These are phyloP conservation scores for Colletotrichum kahawae DNA, from an alignment of 2,329 filamentous ascomycete genomes.

Conservation along the genomic window DNA sequence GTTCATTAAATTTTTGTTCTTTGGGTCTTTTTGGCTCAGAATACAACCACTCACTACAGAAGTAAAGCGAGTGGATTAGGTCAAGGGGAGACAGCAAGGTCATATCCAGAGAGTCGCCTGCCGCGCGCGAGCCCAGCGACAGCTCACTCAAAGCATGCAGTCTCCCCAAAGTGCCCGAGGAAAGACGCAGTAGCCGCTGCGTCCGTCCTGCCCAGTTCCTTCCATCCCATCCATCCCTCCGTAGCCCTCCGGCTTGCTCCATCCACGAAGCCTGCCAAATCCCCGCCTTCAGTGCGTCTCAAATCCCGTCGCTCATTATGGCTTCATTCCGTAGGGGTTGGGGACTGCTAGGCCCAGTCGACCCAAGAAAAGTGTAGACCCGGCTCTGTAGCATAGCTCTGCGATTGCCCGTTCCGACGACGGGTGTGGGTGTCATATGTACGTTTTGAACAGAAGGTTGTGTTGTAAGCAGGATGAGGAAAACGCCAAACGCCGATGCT, in stretches of 20 bases:
- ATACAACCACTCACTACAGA: slow-evolving; percentile 18
- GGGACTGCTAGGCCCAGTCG: background rate
- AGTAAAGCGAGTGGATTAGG: slow-evolving; percentile 15
- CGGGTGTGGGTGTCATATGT: slow-evolving; percentile 7
- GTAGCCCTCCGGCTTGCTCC: background rate
- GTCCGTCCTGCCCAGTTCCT: background rate
- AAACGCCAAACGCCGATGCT: slow-evolving; percentile 25
- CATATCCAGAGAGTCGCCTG: background rate
- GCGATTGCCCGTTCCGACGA: slow-evolving; percentile 10
- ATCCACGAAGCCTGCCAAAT: background rate
- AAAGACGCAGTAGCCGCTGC: background rate
- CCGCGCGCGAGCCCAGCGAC: background rate
- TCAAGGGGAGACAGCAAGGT: slow-evolving; percentile 2
- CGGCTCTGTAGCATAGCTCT: slow-evolving; percentile 14
- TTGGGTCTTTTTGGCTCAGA: slow-evolving; percentile 13
- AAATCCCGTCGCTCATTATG: slow-evolving; percentile 17
- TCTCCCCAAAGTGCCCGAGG: background rate
- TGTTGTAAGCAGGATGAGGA: slow-evolving; percentile 13
- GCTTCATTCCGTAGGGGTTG: slow-evolving; percentile 10
- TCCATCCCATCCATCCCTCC: background rate
- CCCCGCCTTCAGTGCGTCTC: slow-evolving; percentile 1
- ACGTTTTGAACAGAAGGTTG: slow-evolving; percentile 18
- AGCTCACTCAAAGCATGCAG: background rate
- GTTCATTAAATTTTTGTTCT: slow-evolving; percentile 17
- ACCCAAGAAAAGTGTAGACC: background rate